Evolutionary conservation across 495 filamentous ascomycete genomes (phyloP).

Genomic region (Bathelium albidoporum): DNA sequence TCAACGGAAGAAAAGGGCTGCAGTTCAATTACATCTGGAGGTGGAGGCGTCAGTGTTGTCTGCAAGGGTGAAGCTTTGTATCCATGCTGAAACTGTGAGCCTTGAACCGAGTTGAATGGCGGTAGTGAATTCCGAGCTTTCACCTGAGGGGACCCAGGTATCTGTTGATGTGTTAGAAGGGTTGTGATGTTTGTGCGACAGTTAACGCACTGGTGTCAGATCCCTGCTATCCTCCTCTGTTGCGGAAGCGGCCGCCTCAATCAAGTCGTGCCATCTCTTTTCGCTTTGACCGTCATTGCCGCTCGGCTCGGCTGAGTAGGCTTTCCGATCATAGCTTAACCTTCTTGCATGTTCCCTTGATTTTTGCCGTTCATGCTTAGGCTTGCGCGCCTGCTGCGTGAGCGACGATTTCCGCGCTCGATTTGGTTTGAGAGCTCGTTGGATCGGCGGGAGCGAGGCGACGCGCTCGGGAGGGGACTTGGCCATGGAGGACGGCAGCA

Average conservation of each 20-base stretch:
- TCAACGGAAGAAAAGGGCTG: constrained; percentile 84
- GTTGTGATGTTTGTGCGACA: not conserved
- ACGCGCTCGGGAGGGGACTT: constrained; percentile 78
- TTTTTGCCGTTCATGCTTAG: constrained; percentile 65
- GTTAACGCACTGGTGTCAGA: constrained; percentile 59
- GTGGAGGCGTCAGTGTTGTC: constrained; percentile 72
- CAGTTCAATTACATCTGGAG: constrained; percentile 48
- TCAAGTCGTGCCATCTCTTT: constrained; percentile 88
- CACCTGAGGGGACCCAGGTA: constrained; percentile 53
- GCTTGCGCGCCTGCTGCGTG: constrained; percentile 57
- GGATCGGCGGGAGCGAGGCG: constrained; percentile 72
- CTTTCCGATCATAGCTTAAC: constrained; percentile 66
- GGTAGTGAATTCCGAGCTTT: constrained; percentile 70
- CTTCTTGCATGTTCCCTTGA: constrained; percentile 59
- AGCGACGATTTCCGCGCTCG: constrained; percentile 78
- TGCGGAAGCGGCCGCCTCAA: constrained; percentile 81
- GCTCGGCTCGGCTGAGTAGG: constrained; percentile 67
- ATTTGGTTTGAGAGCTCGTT: constrained; percentile 49
- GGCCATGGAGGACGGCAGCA: constrained; percentile 71
- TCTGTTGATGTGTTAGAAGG: constrained; percentile 12
- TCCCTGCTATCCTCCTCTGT: constrained; percentile 87
- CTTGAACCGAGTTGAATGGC: constrained; percentile 42
- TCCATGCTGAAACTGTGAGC: constrained; percentile 47
- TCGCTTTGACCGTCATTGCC: constrained; percentile 30
- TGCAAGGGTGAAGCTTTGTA: constrained; percentile 82